Evolutionary conservation across 257 asterid species (phyloP).

Genomic region (Voacanga thouarsii): DNA sequence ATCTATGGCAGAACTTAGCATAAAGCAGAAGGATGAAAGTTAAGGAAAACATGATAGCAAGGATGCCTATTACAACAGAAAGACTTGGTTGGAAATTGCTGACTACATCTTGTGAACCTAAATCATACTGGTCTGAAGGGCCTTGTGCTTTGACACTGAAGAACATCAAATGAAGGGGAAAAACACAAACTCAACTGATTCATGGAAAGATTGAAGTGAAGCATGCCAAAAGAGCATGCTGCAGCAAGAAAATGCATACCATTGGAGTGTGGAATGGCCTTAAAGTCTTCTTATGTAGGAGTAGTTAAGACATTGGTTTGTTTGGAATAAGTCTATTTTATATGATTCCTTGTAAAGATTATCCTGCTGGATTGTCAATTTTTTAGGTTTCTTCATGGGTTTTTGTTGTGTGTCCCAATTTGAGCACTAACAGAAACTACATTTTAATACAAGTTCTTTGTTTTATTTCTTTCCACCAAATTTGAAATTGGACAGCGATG

Average conservation of each 20-base stretch:
- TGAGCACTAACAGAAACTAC: constrained; percentile 4
- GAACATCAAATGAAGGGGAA: constrained; percentile 29
- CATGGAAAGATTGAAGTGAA: constrained; percentile 19
- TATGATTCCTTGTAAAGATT: constrained; percentile 21
- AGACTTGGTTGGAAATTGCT: constrained; percentile 62
- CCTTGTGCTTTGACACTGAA: constrained; percentile 29
- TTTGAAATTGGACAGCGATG: constrained; percentile 16
- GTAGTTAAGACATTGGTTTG: constrained; percentile 31
- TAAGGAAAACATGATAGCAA: constrained; percentile 56
- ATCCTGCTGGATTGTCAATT: constrained; percentile 22
- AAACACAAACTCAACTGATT: constrained; percentile 9
- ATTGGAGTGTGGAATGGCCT: constrained; percentile 23
- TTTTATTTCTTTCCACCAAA: not conserved
- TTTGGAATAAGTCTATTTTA: constrained; percentile 11
- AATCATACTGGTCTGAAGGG: constrained; percentile 10
- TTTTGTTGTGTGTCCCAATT: constrained; percentile 11
- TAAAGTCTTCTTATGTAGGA: constrained; percentile 14
- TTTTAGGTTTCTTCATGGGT: constrained; percentile 13
- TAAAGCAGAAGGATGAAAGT: constrained; percentile 69
- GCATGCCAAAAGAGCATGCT: constrained; percentile 6
- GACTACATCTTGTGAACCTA: constrained; percentile 26
- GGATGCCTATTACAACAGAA: constrained; percentile 66
- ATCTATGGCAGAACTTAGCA: constrained; percentile 67
- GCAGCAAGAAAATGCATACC: constrained; percentile 23
- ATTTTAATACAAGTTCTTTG: not conserved